phyloP scores from a whole-genome alignment of 2,329 filamentous ascomycete species.

The Fusarium pseudograminearum region DNA sequence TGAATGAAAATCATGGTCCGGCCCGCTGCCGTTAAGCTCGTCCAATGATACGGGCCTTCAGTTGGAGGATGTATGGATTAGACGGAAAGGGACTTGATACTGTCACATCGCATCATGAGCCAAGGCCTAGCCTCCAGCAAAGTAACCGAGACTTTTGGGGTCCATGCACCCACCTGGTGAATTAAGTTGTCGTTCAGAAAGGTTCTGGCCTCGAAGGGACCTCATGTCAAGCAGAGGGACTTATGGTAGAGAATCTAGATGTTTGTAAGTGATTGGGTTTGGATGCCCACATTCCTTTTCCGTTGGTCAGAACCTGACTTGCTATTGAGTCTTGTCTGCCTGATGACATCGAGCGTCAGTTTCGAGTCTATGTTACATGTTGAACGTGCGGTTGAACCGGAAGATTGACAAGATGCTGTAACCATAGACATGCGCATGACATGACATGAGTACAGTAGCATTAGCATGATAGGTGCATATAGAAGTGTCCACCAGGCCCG shows the following conservation, averaged over 20 bases:
- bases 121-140: constrained; percentile 11
- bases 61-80: neutral
- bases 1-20: constrained; percentile 13
- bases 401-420: constrained; percentile 5
- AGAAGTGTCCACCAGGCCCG: constrained; percentile 14
- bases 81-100: constrained; percentile 12
- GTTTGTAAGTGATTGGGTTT: constrained; percentile 1
- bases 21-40: constrained; percentile 29
- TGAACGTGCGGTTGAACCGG: constrained; percentile 3
- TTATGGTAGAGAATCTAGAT: neutral
- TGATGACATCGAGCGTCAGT: neutral
- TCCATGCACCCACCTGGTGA: constrained; percentile 33
- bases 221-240: neutral
- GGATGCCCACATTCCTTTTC: neutral
- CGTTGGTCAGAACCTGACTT: neutral
- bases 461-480: constrained; percentile 27
- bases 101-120: constrained; percentile 5
- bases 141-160: constrained; percentile 22
- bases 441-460: constrained; percentile 32
- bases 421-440: constrained; percentile 14
- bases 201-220: constrained; percentile 22
- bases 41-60: constrained; percentile 19
- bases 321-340: neutral
- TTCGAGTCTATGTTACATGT: neutral
- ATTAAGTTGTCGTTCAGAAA: constrained; percentile 18